Evolutionary conservation across 108 stramenopile genomes (phyloP).

Genomic region (Parietichytrium sp.): DNA sequence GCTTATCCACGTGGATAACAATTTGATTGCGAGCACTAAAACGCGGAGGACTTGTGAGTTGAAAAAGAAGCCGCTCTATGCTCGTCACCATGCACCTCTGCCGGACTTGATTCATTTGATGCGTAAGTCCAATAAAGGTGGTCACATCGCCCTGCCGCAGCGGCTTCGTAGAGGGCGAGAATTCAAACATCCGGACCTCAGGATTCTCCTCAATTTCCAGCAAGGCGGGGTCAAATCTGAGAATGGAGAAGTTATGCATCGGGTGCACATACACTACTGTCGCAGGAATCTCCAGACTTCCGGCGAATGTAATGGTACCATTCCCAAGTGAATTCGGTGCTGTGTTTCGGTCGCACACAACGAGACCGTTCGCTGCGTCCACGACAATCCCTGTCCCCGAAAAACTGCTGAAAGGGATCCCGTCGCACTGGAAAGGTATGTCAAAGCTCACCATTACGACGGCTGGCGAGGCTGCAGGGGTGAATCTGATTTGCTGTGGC

Average conservation of each 20-base stretch:
- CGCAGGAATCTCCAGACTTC: slow-evolving; percentile 50
- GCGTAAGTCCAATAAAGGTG: neutral
- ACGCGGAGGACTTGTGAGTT: slow-evolving; percentile 6
- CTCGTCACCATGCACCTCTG: slow-evolving; percentile 15
- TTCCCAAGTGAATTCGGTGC: slow-evolving; percentile 52
- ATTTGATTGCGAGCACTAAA: neutral
- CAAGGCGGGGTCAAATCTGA: slow-evolving; percentile 49
- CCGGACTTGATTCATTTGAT: neutral
- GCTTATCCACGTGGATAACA: neutral
- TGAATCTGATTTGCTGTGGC: neutral
- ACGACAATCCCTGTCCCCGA: slow-evolving; percentile 51
- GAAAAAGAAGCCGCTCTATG: neutral
- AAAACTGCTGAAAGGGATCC: slow-evolving; percentile 39
- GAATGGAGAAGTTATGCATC: slow-evolving; percentile 50
- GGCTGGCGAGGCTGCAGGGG: neutral
- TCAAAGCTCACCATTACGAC: slow-evolving; percentile 53
- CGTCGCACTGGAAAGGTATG: slow-evolving; percentile 50
- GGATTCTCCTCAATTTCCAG: slow-evolving; percentile 21
- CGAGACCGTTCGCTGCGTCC: slow-evolving; percentile 49
- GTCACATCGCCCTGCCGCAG: neutral
- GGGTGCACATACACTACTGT: slow-evolving; percentile 52
- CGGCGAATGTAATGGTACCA: slow-evolving; percentile 53
- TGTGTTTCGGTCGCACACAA: slow-evolving; percentile 57
- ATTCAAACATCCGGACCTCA: too few species aligned
- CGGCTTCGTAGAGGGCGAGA: neutral